Conservation (phyloP, 2,329 filamentous ascomycete genomes). For the Fonsecaea pedrosoi region DNA sequence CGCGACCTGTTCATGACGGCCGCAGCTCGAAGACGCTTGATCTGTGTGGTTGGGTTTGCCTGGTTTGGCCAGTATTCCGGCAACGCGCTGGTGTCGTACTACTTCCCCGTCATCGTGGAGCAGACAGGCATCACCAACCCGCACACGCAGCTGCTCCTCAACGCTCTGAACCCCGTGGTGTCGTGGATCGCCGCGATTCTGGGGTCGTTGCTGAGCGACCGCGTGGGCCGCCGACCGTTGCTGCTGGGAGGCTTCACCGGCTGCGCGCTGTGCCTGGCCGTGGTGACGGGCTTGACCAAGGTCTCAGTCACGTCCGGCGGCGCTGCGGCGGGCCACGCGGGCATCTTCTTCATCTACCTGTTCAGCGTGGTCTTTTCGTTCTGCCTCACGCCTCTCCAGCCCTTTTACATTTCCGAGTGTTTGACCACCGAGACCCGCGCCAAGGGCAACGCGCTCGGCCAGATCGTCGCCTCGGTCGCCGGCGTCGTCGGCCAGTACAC, state of each 20-base stretch:
- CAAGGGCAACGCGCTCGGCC: constrained; percentile 4
- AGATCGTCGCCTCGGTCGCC: constrained; percentile 1
- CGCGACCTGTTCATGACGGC: constrained; percentile 56
- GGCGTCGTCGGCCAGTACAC: neutral
- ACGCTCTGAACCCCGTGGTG: constrained; percentile 8
- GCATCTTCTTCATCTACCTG: constrained; percentile 10
- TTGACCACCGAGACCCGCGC: constrained; percentile 2
- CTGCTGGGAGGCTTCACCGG: neutral
- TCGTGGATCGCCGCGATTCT: constrained; percentile 1
- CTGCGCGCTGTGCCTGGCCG: neutral
- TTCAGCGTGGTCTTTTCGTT: constrained; percentile 5
- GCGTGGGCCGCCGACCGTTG: neutral
- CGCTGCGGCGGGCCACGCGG: constrained; percentile 2
- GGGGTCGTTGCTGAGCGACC: neutral
- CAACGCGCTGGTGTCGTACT: constrained; percentile 40
- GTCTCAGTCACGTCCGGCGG: neutral
- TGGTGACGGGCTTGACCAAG: constrained; percentile 1
- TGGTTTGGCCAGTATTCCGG: constrained; percentile 47
- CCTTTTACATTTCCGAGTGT: constrained; percentile 4
- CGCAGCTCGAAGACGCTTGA: constrained; percentile 55
- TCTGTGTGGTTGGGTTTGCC: constrained; percentile 50
- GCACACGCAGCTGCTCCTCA: constrained; percentile 9
- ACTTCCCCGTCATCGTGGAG: constrained; percentile 17
- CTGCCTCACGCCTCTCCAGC: neutral
- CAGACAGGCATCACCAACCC: constrained; percentile 13